Percentiles rank a stretch among this genome's conserved stretches.
phyloP scores from a whole-genome alignment of 2,329 filamentous ascomycete species.

The Aspergillus hortae region DNA sequence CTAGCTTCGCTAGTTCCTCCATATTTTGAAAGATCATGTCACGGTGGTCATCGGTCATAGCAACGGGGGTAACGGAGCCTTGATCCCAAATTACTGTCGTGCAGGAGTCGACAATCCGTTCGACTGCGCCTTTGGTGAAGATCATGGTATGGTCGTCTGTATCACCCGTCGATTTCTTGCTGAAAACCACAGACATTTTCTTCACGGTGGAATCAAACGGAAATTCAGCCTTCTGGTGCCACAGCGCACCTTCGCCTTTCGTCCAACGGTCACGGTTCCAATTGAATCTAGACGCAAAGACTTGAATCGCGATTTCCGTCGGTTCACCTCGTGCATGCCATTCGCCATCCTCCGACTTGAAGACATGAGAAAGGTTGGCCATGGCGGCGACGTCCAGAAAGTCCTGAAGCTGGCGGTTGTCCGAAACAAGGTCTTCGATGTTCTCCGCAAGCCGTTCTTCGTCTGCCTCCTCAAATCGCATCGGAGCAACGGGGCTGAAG shows the following conservation, averaged over 20 bases:
- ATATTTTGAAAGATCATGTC: constrained; percentile 60
- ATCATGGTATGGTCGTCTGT: constrained; percentile 17
- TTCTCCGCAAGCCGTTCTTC: constrained; percentile 22
- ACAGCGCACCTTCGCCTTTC: constrained; percentile 43
- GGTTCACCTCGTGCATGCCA: constrained; percentile 64
- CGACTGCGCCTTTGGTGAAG: constrained; percentile 21
- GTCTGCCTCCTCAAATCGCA: constrained; percentile 23
- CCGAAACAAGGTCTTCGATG: constrained; percentile 28
- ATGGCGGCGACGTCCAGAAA: constrained; percentile 60
- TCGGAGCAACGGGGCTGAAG: constrained; percentile 29
- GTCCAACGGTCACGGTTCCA: constrained; percentile 46
- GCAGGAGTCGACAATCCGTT: constrained; percentile 61
- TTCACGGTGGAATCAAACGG: constrained; percentile 61
- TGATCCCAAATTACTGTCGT: constrained; percentile 45
- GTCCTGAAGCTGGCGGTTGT: constrained; percentile 46
- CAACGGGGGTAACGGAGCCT: constrained; percentile 28
- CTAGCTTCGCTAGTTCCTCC: constrained; percentile 60
- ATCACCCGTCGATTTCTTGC: constrained; percentile 10
- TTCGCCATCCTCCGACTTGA: constrained; percentile 49
- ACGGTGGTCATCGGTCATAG: constrained; percentile 52
- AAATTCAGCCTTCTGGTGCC: constrained; percentile 45
- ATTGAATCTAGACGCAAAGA: constrained; percentile 65
- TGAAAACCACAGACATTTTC: constrained; percentile 67
- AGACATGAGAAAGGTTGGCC: constrained; percentile 61
- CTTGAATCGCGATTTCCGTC: constrained; percentile 68